Evolutionary conservation across 495 filamentous ascomycete species (phyloP).

Genomic region (Aspergillus avenaceus): DNA sequence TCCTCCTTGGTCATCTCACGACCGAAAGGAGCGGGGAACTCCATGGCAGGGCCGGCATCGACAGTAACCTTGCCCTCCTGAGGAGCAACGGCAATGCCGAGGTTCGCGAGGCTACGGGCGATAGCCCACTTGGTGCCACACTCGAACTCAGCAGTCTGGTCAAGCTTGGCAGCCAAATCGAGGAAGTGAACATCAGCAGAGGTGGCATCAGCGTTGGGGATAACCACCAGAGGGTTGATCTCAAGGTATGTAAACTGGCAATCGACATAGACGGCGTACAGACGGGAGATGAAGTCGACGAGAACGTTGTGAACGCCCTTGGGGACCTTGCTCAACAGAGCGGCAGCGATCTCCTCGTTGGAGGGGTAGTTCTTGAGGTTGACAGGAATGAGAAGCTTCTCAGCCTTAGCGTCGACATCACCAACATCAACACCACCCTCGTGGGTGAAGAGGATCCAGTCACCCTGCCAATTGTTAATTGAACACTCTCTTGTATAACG

Average conservation of each 20-base stretch:
- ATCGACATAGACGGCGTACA: constrained; percentile 98
- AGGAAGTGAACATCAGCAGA: constrained; percentile 97
- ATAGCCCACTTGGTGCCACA: constrained; percentile 98
- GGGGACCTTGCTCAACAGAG: constrained; percentile 88
- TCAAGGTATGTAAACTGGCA: constrained; percentile 99
- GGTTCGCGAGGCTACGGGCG: constrained; percentile 79
- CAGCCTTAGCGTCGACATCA: constrained; percentile 97
- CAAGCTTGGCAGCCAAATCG: constrained; percentile 96
- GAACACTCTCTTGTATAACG: background rate
- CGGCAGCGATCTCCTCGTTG: constrained; percentile 83
- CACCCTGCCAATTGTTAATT: constrained; percentile 57
- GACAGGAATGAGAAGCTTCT: constrained; percentile 97
- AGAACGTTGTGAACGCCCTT: constrained; percentile 95
- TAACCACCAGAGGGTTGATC: constrained; percentile 98
- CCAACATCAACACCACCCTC: constrained; percentile 99
- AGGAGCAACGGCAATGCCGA: constrained; percentile 66
- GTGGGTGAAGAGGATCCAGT: constrained; percentile 99
- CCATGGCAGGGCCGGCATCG: constrained; percentile 95
- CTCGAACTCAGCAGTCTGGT: constrained; percentile 99
- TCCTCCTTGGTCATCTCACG: constrained; percentile 98
- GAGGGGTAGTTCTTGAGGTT: constrained; percentile 93
- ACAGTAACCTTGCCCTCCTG: constrained; percentile 77
- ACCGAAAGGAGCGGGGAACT: constrained; percentile 97
- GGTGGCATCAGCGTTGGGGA: constrained; percentile 87
- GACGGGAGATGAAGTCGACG: constrained; percentile 91